Conservation (phyloP, 2,329 filamentous ascomycete genomes). For the Cercospora nicotianae region DNA sequence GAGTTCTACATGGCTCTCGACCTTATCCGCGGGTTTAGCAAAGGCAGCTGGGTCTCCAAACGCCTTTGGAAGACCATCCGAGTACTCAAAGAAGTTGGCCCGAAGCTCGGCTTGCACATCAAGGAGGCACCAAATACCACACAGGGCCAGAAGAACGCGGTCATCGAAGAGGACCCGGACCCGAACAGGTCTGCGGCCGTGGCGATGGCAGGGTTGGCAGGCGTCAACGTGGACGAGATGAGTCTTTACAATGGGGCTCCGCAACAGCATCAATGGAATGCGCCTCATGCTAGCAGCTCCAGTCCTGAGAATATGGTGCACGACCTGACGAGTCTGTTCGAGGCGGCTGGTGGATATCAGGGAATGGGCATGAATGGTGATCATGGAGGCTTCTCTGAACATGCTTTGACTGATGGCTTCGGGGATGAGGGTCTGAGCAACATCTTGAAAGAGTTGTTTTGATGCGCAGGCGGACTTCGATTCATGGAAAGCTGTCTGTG, state of each 20-base stretch:
- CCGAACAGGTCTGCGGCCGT: conserved; percentile 63
- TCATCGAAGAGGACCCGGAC: conserved; percentile 44
- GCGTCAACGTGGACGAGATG: conserved; percentile 60
- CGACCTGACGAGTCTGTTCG: conserved; percentile 63
- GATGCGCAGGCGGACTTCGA: neutral
- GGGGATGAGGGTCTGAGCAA: conserved; percentile 61
- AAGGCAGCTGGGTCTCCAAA: conserved; percentile 69
- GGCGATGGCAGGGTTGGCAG: conserved; percentile 65
- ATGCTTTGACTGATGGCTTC: conserved; percentile 37
- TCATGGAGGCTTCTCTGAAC: conserved; percentile 33
- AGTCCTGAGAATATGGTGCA: conserved; percentile 63
- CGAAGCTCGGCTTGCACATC: conserved; percentile 61
- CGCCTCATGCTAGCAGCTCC: conserved; percentile 44
- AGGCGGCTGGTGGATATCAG: conserved; percentile 58
- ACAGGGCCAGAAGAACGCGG: conserved; percentile 31
- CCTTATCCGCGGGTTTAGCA: conserved; percentile 69
- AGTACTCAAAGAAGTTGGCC: conserved; percentile 69
- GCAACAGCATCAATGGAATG: conserved; percentile 26
- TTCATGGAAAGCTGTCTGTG: neutral
- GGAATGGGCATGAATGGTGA: conserved; percentile 27
- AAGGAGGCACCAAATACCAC: conserved; percentile 21
- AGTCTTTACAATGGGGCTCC: conserved; percentile 46
- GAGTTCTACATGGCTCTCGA: conserved; percentile 80
- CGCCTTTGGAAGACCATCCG: conserved; percentile 72
- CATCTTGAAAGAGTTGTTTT: conserved; percentile 62